Evolutionary conservation across 2,329 filamentous ascomycete species (phyloP).

Genomic region (Rutstroemia sp.): DNA sequence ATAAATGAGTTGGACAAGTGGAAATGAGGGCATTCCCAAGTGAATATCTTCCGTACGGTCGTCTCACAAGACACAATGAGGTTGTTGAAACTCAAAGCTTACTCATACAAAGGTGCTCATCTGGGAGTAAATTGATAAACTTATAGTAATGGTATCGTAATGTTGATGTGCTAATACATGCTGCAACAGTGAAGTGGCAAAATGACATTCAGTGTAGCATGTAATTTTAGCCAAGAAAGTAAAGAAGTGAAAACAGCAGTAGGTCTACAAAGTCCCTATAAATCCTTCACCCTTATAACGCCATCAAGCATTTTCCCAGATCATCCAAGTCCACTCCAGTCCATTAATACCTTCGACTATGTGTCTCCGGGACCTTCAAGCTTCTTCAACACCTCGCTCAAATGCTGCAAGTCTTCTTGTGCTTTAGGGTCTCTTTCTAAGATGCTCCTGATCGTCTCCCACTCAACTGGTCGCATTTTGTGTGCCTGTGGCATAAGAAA

Average conservation of each 20-base stretch:
- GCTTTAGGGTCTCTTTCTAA: slow-evolving; percentile 26
- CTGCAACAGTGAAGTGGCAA: not conserved
- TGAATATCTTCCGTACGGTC: no score
- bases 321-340: not conserved
- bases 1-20: no score
- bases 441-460: slow-evolving; percentile 59
- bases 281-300: not conserved
- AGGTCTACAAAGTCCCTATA: not conserved
- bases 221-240: slow-evolving; percentile 1
- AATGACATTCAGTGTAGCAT: not conserved
- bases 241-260: not conserved
- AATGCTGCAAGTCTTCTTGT: slow-evolving; percentile 37
- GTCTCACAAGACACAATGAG: not conserved
- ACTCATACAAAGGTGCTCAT: not conserved
- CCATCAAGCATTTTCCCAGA: not conserved
- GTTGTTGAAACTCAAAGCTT: not conserved
- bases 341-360: no score
- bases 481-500: slow-evolving; percentile 64
- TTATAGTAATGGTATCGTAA: not conserved
- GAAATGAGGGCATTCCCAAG: no score
- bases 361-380: not conserved
- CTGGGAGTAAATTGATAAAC: not conserved
- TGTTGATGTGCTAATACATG: not conserved
- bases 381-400: slow-evolving; percentile 46
- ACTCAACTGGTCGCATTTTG: slow-evolving; percentile 62